Evolutionary conservation across 345 rosid species (phyloP).

Genomic region (Populus alba): DNA sequence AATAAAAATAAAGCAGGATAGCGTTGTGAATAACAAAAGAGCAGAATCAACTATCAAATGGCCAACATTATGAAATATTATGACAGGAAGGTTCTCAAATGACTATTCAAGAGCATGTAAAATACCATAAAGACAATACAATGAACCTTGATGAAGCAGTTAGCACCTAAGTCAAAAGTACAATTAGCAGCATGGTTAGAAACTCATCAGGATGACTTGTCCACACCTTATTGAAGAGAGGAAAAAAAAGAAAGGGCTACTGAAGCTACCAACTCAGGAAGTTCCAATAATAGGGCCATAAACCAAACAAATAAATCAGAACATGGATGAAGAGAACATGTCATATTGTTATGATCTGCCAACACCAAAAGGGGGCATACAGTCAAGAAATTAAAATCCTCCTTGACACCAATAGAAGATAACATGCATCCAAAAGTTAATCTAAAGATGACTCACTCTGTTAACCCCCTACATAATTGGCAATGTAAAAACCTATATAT

Average conservation of each 20-base stretch:
- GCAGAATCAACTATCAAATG: neutral
- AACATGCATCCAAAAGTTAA: too few species aligned
- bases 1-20: neutral
- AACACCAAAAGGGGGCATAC: too few species aligned
- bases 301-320: neutral
- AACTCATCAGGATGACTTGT: neutral
- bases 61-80: neutral
- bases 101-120: neutral
- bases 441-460: too few species aligned
- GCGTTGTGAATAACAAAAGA: neutral
- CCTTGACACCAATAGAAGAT: too few species aligned
- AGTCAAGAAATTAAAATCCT: too few species aligned
- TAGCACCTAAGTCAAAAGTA: too few species aligned
- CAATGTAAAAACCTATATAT: too few species aligned
- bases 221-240: neutral
- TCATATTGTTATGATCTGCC: neutral
- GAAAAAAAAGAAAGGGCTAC: neutral
- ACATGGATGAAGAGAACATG: neutral
- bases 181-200: neutral
- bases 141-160: neutral
- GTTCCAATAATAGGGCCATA: neutral
- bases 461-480: too few species aligned
- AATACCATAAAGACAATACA: neutral
- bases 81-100: neutral
- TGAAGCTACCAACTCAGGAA: neutral